Evolutionary conservation across 1,139 yeast species (phyloP).

Genomic region (Pichia sp.): DNA sequence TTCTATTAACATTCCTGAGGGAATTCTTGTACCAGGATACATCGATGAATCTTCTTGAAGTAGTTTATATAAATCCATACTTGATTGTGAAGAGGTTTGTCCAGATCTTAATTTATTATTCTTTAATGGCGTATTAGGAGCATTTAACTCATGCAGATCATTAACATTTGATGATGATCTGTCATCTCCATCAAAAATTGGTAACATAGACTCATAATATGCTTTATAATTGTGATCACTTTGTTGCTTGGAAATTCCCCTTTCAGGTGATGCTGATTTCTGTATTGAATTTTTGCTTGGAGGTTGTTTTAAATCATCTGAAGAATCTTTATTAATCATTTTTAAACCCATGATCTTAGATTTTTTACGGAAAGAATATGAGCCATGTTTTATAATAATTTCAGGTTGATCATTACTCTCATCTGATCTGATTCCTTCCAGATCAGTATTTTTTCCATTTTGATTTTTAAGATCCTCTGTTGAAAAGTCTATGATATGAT

Average conservation of each 20-base stretch:
- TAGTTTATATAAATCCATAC: slow-evolving; percentile 8
- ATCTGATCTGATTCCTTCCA: too few relatives aligned
- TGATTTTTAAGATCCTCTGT: neutral
- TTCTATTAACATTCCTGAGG: neutral
- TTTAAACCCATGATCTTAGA: slow-evolving; percentile 24
- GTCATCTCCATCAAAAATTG: slow-evolving; percentile 15
- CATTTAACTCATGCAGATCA: neutral
- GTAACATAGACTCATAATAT: slow-evolving; percentile 29
- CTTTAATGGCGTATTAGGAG: slow-evolving; percentile 2
- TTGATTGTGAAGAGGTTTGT: slow-evolving; percentile 6
- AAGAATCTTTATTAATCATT: slow-evolving; percentile 11
- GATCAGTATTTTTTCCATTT: neutral
- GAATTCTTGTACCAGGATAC: slow-evolving; percentile 9
- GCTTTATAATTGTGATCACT: slow-evolving; percentile 18
- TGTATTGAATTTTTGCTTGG: too few relatives aligned
- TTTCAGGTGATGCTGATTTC: neutral
- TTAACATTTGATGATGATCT: slow-evolving; percentile 1
- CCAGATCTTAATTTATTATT: neutral
- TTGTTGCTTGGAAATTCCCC: slow-evolving; percentile 1
- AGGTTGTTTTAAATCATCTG: neutral
- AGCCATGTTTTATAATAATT: slow-evolving; percentile 14
- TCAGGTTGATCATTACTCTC: slow-evolving; percentile 4
- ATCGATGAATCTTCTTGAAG: slow-evolving; percentile 13
- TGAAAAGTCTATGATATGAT: slow-evolving; percentile 5
- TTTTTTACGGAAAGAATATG: slow-evolving; percentile 17